A percentile compares a stretch with the other conserved stretches of the same genome.
Conservation (phyloP, 169 alveolate genomes). For the Toxoplasma gondii region DNA sequence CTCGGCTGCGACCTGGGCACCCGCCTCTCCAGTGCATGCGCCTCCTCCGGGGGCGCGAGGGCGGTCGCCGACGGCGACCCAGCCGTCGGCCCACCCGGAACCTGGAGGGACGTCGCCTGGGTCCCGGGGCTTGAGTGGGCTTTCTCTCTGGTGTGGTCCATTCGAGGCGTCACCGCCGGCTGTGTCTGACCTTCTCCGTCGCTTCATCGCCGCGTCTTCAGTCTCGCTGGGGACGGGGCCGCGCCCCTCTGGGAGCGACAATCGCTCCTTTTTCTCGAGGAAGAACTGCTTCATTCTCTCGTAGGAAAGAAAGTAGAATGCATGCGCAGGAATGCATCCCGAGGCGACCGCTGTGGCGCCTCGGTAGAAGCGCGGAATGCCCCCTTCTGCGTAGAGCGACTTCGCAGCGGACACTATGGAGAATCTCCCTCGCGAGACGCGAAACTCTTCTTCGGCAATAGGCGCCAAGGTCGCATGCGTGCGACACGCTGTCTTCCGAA, state of each 20-base stretch:
- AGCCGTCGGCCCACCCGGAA: constrained; percentile 4
- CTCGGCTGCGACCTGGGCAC: constrained; percentile 12
- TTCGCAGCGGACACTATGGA: constrained; percentile 17
- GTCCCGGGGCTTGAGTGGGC: neutral
- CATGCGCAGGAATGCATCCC: constrained; percentile 99
- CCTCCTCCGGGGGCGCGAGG: neutral
- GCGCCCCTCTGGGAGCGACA: neutral
- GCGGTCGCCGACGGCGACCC: neutral
- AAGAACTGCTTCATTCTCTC: constrained; percentile 76
- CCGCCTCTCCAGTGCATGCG: constrained; percentile 1
- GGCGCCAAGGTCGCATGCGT: neutral
- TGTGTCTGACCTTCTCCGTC: too few species aligned
- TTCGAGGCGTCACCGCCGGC: too few species aligned
- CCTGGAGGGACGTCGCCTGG: neutral
- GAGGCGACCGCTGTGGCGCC: constrained; percentile 94
- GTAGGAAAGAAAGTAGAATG: constrained; percentile 91
- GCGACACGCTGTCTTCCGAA: neutral
- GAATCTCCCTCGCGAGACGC: neutral
- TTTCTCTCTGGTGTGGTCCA: neutral
- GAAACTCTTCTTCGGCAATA: neutral
- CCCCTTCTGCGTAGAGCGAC: constrained; percentile 61
- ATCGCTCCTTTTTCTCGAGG: constrained; percentile 21
- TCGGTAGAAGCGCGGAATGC: constrained; percentile 71
- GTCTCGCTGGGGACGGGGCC: constrained; percentile 4
- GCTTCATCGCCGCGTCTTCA: too few species aligned